Conservation (phyloP, 495 filamentous ascomycete genomes). For the Pyrenopolyporus hunteri region DNA sequence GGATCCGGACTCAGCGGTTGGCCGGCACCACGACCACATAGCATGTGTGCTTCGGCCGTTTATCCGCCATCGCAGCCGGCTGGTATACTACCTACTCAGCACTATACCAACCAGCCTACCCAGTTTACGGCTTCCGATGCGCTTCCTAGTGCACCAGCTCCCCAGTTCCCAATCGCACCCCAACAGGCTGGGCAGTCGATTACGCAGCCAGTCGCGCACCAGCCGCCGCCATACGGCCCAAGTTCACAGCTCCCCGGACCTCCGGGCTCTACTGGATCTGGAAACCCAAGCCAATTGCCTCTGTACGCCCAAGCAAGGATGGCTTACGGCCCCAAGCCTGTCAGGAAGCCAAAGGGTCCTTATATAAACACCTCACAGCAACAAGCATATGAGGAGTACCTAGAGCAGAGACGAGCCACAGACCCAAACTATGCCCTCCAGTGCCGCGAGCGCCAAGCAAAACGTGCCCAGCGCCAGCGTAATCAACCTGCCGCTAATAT, state of each 20-base stretch:
- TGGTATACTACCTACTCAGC: neutral
- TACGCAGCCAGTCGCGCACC: neutral
- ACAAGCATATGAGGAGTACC: conserved; percentile 50
- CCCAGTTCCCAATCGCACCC: neutral
- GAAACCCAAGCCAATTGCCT: neutral
- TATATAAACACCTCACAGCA: conserved; percentile 35
- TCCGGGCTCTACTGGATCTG: neutral
- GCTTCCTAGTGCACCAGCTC: neutral
- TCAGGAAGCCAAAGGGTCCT: conserved; percentile 32
- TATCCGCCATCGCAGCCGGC: neutral
- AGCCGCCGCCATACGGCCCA: neutral
- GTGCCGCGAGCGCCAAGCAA: conserved; percentile 52
- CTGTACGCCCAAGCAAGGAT: conserved; percentile 27
- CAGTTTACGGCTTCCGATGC: too few relatives aligned
- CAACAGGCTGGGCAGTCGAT: too few relatives aligned
- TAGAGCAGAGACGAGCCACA: conserved; percentile 49
- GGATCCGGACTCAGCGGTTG: neutral
- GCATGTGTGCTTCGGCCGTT: neutral
- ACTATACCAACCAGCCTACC: too few relatives aligned
- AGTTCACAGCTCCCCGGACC: neutral
- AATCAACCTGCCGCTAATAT: neutral
- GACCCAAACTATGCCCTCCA: conserved; percentile 47
- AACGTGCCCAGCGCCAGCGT: conserved; percentile 45
- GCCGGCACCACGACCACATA: neutral
- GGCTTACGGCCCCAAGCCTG: conserved; percentile 36